Evolutionary conservation across 2,329 filamentous ascomycete species (phyloP).

Genomic region (Calonectria crousiana): DNA sequence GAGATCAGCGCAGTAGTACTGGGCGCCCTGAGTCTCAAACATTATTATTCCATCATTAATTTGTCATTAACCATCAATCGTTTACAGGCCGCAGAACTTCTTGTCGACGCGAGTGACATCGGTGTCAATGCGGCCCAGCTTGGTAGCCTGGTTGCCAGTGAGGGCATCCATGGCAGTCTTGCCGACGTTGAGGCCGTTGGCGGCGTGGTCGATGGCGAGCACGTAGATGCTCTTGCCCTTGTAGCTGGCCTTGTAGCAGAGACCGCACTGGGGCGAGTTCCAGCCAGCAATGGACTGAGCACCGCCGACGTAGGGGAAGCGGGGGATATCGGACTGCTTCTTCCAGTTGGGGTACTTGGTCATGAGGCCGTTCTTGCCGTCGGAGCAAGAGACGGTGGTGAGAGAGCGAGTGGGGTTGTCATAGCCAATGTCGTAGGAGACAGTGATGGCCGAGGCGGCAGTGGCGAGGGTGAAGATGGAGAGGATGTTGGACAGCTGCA

Average conservation of each 20-base stretch:
- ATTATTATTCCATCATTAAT: not conserved
- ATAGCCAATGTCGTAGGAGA: slow-evolving; percentile 81
- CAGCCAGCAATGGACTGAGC: slow-evolving; percentile 63
- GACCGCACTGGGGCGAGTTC: slow-evolving; percentile 70
- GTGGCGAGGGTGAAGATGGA: slow-evolving; percentile 53
- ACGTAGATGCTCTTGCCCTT: slow-evolving; percentile 64
- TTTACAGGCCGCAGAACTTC: slow-evolving; percentile 58
- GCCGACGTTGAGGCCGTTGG: slow-evolving; percentile 66
- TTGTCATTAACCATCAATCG: slow-evolving; percentile 22
- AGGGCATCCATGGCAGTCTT: slow-evolving; percentile 67
- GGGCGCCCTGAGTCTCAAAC: not conserved
- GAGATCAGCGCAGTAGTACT: not conserved
- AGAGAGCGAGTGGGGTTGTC: slow-evolving; percentile 70
- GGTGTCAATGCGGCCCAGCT: slow-evolving; percentile 66
- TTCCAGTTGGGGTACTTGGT: slow-evolving; percentile 68
- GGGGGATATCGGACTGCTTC: slow-evolving; percentile 63
- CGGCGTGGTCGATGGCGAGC: slow-evolving; percentile 66
- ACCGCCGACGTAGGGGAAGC: slow-evolving; percentile 69
- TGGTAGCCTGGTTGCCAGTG: slow-evolving; percentile 62
- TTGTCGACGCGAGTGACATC: slow-evolving; percentile 56
- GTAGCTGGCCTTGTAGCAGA: slow-evolving; percentile 69
- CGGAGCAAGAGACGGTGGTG: slow-evolving; percentile 72
- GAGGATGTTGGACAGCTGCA: slow-evolving; percentile 55
- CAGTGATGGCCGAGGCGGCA: slow-evolving; percentile 51
- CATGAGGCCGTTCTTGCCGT: slow-evolving; percentile 75